These are phyloP conservation scores for Mycena albidolilacea DNA, from an alignment of 768 basidiomycete genomes.

Conservation along the genomic window DNA sequence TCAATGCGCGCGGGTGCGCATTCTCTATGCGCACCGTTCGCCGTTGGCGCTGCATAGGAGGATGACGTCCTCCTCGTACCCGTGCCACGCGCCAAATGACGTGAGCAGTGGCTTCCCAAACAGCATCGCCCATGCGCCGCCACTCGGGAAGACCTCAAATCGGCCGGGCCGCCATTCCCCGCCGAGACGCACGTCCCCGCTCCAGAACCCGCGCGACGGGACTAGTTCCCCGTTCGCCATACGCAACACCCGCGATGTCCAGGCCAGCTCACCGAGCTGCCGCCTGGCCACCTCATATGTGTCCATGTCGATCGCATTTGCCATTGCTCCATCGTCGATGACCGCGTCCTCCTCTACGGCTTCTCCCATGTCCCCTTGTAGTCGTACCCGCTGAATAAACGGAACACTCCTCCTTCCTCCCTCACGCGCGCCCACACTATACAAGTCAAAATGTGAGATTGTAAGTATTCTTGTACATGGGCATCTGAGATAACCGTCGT, in stretches of 20 bases:
- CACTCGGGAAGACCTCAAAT: constrained; percentile 34
- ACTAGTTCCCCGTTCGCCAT: too few relatives aligned
- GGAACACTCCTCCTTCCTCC: too few relatives aligned
- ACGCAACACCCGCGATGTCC: not conserved
- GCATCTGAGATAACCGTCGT: too few relatives aligned
- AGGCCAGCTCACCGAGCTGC: not conserved
- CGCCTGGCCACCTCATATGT: not conserved
- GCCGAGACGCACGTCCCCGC: constrained; percentile 3
- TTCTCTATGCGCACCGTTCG: not conserved
- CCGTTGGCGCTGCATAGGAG: not conserved
- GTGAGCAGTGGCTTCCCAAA: constrained; percentile 24
- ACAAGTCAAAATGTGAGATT: too few relatives aligned
- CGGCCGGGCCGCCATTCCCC: not conserved
- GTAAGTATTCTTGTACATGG: too few relatives aligned
- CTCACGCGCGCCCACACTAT: too few relatives aligned
- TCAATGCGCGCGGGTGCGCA: not conserved
- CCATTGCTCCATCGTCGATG: constrained; percentile 38
- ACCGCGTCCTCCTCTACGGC: too few relatives aligned
- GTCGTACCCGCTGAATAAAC: too few relatives aligned
- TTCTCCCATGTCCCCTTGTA: too few relatives aligned
- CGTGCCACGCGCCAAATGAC: constrained; percentile 35
- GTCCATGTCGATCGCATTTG: constrained; percentile 18
- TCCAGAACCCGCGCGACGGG: too few relatives aligned
- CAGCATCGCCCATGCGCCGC: too few relatives aligned
- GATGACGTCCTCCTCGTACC: constrained; percentile 31